These are phyloP conservation scores for Paracoccidioides brasiliensis DNA, from an alignment of 2,329 filamentous ascomycete species.

Conservation along the genomic window DNA sequence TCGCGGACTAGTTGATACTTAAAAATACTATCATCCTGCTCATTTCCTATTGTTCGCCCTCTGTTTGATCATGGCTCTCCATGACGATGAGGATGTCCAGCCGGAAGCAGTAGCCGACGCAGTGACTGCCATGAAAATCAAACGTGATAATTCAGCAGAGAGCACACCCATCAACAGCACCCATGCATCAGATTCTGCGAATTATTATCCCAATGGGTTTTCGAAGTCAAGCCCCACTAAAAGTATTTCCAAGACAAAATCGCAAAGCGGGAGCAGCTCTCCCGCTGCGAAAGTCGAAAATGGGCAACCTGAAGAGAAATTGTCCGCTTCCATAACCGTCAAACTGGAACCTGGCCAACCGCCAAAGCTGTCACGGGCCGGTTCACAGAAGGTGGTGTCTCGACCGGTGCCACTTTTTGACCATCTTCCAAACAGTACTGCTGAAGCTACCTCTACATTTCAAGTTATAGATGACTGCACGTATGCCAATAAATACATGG, in stretches of 20 bases:
- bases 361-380: slow-evolving; percentile 59
- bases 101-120: slow-evolving; percentile 23
- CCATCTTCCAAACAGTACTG: slow-evolving; percentile 64
- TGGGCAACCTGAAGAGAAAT: slow-evolving; percentile 38
- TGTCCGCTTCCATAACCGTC: slow-evolving; percentile 49
- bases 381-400: slow-evolving; percentile 54
- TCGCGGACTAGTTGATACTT: neutral
- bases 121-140: slow-evolving; percentile 25
- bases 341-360: slow-evolving; percentile 53
- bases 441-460: slow-evolving; percentile 63
- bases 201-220: slow-evolving; percentile 9
- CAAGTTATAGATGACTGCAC: slow-evolving; percentile 72
- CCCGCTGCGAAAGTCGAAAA: slow-evolving; percentile 21
- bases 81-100: slow-evolving; percentile 29
- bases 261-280: slow-evolving; percentile 13
- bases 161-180: slow-evolving; percentile 16
- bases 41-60: neutral
- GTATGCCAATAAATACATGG: slow-evolving; percentile 84
- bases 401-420: slow-evolving; percentile 55
- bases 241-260: slow-evolving; percentile 15
- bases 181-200: slow-evolving; percentile 7
- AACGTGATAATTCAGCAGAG: slow-evolving; percentile 17
- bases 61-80: slow-evolving; percentile 25
- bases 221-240: slow-evolving; percentile 9
- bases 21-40: neutral